Conservation (phyloP, 2,329 filamentous ascomycete species). For the Trichoderma sp. region DNA sequence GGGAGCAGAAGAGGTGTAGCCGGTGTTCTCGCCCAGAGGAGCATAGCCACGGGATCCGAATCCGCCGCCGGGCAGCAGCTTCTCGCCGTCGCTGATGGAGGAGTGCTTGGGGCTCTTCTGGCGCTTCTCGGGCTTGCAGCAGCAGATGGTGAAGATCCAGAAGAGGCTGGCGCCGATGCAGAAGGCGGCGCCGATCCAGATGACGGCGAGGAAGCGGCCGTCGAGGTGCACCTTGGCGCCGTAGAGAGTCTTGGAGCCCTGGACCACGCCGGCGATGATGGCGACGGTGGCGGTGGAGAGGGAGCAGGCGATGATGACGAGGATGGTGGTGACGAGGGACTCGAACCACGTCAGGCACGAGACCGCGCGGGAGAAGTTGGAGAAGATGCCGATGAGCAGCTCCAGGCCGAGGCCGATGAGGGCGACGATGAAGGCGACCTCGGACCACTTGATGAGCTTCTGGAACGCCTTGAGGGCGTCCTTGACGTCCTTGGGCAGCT, state of each 20-base stretch:
- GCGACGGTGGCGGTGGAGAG: slow-evolving; percentile 75
- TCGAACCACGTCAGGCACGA: slow-evolving; percentile 82
- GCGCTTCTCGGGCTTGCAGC: slow-evolving; percentile 65
- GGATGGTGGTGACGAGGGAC: slow-evolving; percentile 60
- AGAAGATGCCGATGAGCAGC: slow-evolving; percentile 76
- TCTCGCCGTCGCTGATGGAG: slow-evolving; percentile 50
- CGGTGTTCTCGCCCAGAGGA: slow-evolving; percentile 40
- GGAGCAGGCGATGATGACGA: slow-evolving; percentile 64
- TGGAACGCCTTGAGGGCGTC: slow-evolving; percentile 72
- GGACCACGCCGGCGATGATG: slow-evolving; percentile 60
- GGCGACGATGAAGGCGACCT: slow-evolving; percentile 76
- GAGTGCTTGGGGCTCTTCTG: slow-evolving; percentile 41
- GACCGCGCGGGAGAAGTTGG: slow-evolving; percentile 79
- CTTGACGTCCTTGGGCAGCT: slow-evolving; percentile 68
- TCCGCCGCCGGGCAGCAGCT: slow-evolving; percentile 49
- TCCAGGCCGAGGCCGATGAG: slow-evolving; percentile 70
- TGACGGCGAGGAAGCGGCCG: slow-evolving; percentile 66
- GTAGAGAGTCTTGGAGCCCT: slow-evolving; percentile 66
- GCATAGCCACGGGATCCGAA: slow-evolving; percentile 39
- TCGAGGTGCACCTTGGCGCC: slow-evolving; percentile 70
- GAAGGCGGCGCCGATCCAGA: slow-evolving; percentile 81
- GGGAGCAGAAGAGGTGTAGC: slow-evolving; percentile 43
- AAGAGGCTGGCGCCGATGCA: slow-evolving; percentile 76
- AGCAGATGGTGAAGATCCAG: slow-evolving; percentile 92
- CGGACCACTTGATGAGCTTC: slow-evolving; percentile 77